Evolutionary conservation across 179 eudicot genomes (phyloP).

Genomic region (Beta macrorhiza): DNA sequence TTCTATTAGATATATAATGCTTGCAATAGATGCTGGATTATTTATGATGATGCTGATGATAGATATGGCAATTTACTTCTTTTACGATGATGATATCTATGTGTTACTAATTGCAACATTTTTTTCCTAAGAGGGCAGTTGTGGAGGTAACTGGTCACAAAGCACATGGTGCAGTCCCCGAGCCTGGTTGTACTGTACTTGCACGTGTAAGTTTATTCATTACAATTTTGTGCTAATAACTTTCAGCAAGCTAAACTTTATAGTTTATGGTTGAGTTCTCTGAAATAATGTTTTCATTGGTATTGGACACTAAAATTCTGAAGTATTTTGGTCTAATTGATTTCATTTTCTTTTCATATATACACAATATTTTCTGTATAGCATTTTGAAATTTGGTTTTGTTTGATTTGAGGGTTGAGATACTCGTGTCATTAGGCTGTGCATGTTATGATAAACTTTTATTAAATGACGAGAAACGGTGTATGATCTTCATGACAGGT

Average conservation of each 20-base stretch:
- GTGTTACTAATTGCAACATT: background rate
- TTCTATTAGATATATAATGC: background rate
- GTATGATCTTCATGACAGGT: conserved; percentile 47
- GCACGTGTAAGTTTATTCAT: conserved; percentile 63
- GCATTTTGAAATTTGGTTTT: background rate
- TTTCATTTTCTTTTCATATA: background rate
- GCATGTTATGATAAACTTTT: background rate
- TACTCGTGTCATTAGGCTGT: background rate
- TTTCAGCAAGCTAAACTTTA: background rate
- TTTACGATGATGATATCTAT: background rate
- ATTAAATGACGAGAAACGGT: background rate
- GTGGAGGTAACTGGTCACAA: conserved; percentile 93
- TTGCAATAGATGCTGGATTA: background rate
- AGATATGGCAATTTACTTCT: background rate
- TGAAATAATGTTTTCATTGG: background rate
- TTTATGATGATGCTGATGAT: background rate
- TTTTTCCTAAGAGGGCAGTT: conserved; percentile 52
- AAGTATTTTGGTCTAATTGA: background rate
- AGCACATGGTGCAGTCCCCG: conserved; percentile 90
- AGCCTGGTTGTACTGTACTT: conserved; percentile 77
- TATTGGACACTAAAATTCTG: background rate
- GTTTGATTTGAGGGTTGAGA: background rate
- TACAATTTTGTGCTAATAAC: background rate
- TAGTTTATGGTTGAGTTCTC: background rate
- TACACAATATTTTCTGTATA: background rate